Evolutionary conservation across 768 basidiomycete species (phyloP).

Genomic region (Dictyophora rubrovolvata): DNA sequence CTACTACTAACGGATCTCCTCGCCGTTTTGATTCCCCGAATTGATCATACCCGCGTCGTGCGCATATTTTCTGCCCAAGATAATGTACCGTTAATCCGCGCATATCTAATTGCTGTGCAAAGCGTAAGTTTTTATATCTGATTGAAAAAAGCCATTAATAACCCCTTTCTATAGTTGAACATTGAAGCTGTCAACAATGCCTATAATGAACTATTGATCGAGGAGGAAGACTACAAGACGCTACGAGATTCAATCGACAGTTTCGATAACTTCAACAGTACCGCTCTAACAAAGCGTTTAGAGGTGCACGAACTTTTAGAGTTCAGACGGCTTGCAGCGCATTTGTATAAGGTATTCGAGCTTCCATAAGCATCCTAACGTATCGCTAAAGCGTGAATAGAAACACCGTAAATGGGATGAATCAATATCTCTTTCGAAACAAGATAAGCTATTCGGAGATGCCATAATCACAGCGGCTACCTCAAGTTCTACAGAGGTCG

Average conservation of each 20-base stretch:
- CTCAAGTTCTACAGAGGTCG: conserved; percentile 79
- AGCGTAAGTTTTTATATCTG: conserved; percentile 42
- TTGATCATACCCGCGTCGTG: conserved; percentile 93
- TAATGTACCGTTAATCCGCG: conserved; percentile 89
- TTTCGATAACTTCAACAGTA: conserved; percentile 96
- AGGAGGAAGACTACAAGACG: conserved; percentile 98
- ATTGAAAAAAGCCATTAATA: conserved; percentile 1
- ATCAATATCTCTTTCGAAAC: conserved; percentile 88
- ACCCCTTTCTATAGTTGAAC: conserved; percentile 53
- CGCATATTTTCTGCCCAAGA: conserved; percentile 78
- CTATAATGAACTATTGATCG: conserved; percentile 95
- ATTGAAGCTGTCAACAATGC: conserved; percentile 97
- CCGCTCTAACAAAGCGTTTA: conserved; percentile 71
- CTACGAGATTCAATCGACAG: conserved; percentile 96
- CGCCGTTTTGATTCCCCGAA: conserved; percentile 83
- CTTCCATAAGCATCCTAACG: not conserved
- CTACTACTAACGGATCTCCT: conserved; percentile 88
- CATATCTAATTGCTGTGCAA: conserved; percentile 96
- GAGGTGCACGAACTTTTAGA: conserved; percentile 89
- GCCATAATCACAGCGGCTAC: conserved; percentile 85
- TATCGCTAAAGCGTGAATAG: conserved; percentile 28
- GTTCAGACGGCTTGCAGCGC: conserved; percentile 89
- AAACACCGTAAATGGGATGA: conserved; percentile 97
- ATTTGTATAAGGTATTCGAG: conserved; percentile 75
- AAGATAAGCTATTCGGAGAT: conserved; percentile 95